Conservation (phyloP, 228 moss, liverwort and hornwort species). For the Sphagnum fallax region DNA sequence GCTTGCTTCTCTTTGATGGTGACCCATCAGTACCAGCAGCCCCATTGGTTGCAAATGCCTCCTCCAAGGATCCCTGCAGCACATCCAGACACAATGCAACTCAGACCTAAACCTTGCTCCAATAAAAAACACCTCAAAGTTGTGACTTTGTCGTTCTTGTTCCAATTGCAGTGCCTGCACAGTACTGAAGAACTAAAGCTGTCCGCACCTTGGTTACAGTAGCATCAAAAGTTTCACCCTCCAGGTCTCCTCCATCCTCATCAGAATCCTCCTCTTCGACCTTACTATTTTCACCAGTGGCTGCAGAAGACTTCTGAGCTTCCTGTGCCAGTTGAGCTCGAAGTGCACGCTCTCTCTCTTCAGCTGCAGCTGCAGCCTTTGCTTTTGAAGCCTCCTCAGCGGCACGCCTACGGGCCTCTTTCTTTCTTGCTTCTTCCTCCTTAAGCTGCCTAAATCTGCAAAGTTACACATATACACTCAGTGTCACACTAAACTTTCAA, state of each 20-base stretch:
- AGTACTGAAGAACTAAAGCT: too few relatives aligned
- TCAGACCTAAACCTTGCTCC: too few relatives aligned
- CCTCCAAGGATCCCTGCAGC: conserved; percentile 17
- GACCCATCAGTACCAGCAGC: conserved; percentile 30
- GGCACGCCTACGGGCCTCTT: conserved; percentile 53
- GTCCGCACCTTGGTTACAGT: conserved; percentile 15
- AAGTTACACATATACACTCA: too few relatives aligned
- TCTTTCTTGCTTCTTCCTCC: conserved; percentile 71
- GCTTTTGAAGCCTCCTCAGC: conserved; percentile 47
- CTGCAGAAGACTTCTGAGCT: conserved; percentile 20
- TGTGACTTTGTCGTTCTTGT: too few relatives aligned
- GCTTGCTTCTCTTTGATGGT: conserved; percentile 55
- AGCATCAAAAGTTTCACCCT: conserved; percentile 14
- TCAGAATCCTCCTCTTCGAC: conserved; percentile 23
- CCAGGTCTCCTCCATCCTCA: conserved; percentile 26
- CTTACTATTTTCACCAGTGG: conserved; percentile 13
- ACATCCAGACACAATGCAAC: background rate
- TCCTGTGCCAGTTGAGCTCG: conserved; percentile 45
- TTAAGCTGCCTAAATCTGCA: conserved; percentile 72
- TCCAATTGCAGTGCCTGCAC: too few relatives aligned
- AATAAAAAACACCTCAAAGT: too few relatives aligned
- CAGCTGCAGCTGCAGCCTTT: conserved; percentile 40
- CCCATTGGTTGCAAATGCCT: conserved; percentile 52
- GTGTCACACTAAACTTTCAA: too few relatives aligned
- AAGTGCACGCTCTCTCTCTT: conserved; percentile 37